These are phyloP conservation scores for Diaporthe sp. DNA, from an alignment of 2,329 filamentous ascomycete species.

Conservation along the genomic window DNA sequence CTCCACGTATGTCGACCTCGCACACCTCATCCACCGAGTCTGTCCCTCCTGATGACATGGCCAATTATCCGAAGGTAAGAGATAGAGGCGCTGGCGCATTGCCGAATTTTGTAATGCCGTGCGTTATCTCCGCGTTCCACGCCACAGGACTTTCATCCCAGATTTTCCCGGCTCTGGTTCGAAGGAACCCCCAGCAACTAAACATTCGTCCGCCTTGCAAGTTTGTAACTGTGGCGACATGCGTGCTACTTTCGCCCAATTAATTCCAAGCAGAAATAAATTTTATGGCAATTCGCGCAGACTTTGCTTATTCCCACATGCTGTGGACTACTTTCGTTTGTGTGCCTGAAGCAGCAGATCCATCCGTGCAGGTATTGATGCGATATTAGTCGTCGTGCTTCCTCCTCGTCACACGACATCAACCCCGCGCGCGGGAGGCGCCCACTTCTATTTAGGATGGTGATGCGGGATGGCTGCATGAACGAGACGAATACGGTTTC, in stretches of 20 bases:
- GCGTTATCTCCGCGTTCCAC: not conserved
- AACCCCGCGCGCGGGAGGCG: not conserved
- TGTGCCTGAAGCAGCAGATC: not conserved
- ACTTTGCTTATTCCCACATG: not conserved
- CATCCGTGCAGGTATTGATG: not conserved
- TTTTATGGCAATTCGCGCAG: not conserved
- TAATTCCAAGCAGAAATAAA: not conserved
- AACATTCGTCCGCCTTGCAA: not conserved
- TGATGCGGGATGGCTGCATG: constrained; percentile 3
- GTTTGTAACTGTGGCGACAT: not conserved
- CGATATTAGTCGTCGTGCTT: not conserved
- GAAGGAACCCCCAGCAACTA: not conserved
- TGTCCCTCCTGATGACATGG: too few relatives aligned
- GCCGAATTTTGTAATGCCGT: not conserved
- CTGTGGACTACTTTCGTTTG: not conserved
- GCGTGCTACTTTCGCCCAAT: too few relatives aligned
- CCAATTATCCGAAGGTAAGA: not conserved
- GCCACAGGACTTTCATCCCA: not conserved
- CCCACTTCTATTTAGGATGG: not conserved
- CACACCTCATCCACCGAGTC: not conserved
- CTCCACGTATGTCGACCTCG: constrained; percentile 4
- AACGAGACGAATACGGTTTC: not conserved
- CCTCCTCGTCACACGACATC: not conserved
- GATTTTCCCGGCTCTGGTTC: not conserved
- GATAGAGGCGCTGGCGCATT: not conserved